A percentile compares a stretch with the other conserved stretches of the same genome.
Conservation (phyloP, 73 alveolate genomes). For the Paramecium primaurelia region DNA sequence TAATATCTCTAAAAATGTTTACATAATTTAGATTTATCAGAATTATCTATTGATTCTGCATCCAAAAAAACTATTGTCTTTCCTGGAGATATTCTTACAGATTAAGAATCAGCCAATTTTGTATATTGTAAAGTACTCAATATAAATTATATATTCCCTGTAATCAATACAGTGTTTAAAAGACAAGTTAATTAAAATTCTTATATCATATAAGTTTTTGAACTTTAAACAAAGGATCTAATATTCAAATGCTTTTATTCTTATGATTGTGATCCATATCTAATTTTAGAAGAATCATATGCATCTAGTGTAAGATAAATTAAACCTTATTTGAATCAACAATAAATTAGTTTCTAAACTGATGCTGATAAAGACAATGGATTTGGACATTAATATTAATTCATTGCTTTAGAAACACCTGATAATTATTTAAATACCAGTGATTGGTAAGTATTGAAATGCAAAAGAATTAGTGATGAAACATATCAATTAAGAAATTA, state of each 20-base stretch:
- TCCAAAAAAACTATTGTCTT: neutral
- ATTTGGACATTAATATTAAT: neutral
- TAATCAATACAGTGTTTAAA: neutral
- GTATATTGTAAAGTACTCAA: neutral
- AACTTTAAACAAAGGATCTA: neutral
- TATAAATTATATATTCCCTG: neutral
- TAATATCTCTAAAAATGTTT: neutral
- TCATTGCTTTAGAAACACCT: neutral
- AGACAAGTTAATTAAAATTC: neutral
- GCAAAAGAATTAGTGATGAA: constrained; percentile 15
- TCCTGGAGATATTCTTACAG: constrained; percentile 27
- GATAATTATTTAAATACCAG: neutral
- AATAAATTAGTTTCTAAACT: neutral
- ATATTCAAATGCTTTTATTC: neutral
- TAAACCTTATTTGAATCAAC: neutral
- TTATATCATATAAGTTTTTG: neutral
- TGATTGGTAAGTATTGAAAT: constrained; percentile 25
- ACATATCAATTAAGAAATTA: neutral
- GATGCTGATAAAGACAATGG: constrained; percentile 30
- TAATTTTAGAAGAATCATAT: neutral
- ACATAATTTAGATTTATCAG: neutral
- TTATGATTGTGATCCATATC: constrained; percentile 17
- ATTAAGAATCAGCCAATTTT: neutral
- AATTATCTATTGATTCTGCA: neutral
- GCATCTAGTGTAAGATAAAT: neutral